Percentiles rank a stretch among this genome's conserved stretches.
Evolutionary conservation across 306 rosid species (phyloP).

Genomic region (cucumber (Cucumis sativus)): DNA sequence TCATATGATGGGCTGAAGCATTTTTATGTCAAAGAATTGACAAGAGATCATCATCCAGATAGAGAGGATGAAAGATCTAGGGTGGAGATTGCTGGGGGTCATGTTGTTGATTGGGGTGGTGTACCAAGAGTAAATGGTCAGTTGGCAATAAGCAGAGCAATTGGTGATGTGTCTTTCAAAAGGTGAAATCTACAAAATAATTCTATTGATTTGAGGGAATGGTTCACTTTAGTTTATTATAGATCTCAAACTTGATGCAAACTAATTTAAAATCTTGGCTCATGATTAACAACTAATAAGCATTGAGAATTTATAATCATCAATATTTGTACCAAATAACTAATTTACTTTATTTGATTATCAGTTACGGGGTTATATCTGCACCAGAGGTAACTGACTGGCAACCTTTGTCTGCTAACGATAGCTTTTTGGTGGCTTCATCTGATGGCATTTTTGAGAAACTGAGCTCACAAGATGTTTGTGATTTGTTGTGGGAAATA

Average conservation of each 20-base stretch:
- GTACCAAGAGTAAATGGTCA: slow-evolving; percentile 83
- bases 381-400: slow-evolving; percentile 93
- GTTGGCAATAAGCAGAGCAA: slow-evolving; percentile 81
- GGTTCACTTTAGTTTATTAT: background rate
- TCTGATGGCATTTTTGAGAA: slow-evolving; percentile 96
- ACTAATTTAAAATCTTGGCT: background rate
- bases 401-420: slow-evolving; percentile 66
- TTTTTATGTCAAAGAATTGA: slow-evolving; percentile 75
- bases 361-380: slow-evolving; percentile 70
- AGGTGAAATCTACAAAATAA: slow-evolving; percentile 35
- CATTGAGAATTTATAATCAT: background rate
- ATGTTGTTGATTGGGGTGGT: slow-evolving; percentile 76
- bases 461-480: slow-evolving; percentile 68
- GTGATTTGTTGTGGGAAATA: slow-evolving; percentile 85
- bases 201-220: background rate
- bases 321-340: background rate
- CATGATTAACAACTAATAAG: background rate
- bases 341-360: background rate
- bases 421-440: slow-evolving; percentile 88
- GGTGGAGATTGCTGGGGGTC: slow-evolving; percentile 96
- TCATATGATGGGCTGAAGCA: slow-evolving; percentile 42
- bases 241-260: background rate
- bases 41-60: slow-evolving; percentile 91
- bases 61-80: slow-evolving; percentile 79
- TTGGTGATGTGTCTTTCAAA: slow-evolving; percentile 74